Conservation (phyloP, 768 basidiomycete species). For the Mycena leptocephala region DNA sequence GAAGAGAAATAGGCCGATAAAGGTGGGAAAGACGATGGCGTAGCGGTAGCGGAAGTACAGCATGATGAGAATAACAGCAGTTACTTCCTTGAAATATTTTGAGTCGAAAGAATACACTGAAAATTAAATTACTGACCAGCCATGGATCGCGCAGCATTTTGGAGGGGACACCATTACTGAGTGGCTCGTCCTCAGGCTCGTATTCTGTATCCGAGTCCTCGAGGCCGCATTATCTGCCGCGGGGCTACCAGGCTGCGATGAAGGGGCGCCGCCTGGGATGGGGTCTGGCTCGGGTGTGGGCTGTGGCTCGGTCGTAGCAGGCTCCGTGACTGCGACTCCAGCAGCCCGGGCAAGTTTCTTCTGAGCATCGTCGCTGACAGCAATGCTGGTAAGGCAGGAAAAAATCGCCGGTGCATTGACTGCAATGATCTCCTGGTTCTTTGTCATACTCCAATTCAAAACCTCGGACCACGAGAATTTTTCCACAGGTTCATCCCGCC, state of each 20-base stretch:
- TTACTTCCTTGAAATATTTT: neutral
- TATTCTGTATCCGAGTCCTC: constrained; percentile 2
- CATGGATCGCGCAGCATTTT: constrained; percentile 16
- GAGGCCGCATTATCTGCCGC: neutral
- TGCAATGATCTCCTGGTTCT: constrained; percentile 17
- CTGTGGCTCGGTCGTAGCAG: neutral
- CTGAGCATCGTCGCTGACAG: neutral
- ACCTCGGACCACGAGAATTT: constrained; percentile 3
- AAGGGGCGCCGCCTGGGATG: neutral
- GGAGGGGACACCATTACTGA: neutral
- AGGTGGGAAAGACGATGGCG: neutral
- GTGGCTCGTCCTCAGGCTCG: neutral
- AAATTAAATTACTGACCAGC: constrained; percentile 7
- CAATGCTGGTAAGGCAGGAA: neutral
- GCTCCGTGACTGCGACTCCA: neutral
- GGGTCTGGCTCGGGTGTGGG: neutral
- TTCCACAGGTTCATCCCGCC: neutral
- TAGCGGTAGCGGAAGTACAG: constrained; percentile 1
- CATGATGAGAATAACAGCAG: neutral
- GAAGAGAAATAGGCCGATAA: constrained; percentile 5
- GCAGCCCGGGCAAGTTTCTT: constrained; percentile 4
- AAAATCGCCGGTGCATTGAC: neutral
- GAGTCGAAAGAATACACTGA: neutral
- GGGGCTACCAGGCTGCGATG: neutral
- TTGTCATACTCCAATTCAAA: constrained; percentile 6